Percentiles rank a stretch among this genome's conserved stretches.
These are phyloP conservation scores for Marvania coccoides DNA, from an alignment of 139 green algal species.

Conservation along the genomic window DNA sequence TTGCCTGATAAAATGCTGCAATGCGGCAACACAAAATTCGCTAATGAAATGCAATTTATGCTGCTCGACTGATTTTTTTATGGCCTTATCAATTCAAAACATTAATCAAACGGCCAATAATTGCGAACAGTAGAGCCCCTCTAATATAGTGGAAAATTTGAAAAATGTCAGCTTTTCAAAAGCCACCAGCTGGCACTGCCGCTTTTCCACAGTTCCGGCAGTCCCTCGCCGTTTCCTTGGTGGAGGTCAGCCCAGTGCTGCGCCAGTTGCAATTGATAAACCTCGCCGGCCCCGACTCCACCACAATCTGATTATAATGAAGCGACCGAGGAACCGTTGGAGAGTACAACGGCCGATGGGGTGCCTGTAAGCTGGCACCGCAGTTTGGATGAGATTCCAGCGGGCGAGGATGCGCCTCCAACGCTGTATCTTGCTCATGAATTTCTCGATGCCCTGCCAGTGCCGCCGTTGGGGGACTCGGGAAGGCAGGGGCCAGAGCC, in stretches of 20 bases:
- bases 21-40: too few species aligned
- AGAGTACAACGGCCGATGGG: background rate
- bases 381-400: slow-evolving; percentile 54
- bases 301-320: background rate
- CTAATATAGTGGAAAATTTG: too few species aligned
- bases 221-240: slow-evolving; percentile 59
- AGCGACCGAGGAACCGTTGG: background rate
- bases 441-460: slow-evolving; percentile 94
- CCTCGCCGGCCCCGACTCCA: slow-evolving; percentile 34
- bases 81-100: too few species aligned
- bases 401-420: slow-evolving; percentile 19
- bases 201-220: slow-evolving; percentile 29
- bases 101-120: too few species aligned
- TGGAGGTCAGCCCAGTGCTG: slow-evolving; percentile 72
- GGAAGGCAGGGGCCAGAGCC: too few species aligned
- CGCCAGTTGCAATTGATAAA: slow-evolving; percentile 43
- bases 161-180: too few species aligned
- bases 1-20: too few species aligned
- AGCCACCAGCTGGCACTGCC: too few species aligned
- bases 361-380: slow-evolving; percentile 62
- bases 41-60: too few species aligned
- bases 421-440: slow-evolving; percentile 89
- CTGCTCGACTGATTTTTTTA: too few species aligned
- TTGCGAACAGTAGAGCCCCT: too few species aligned
- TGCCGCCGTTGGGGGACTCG: too few species aligned